These are phyloP conservation scores for Flaveria bidentis DNA, from an alignment of 129 eudicot species.

Conservation along the genomic window DNA sequence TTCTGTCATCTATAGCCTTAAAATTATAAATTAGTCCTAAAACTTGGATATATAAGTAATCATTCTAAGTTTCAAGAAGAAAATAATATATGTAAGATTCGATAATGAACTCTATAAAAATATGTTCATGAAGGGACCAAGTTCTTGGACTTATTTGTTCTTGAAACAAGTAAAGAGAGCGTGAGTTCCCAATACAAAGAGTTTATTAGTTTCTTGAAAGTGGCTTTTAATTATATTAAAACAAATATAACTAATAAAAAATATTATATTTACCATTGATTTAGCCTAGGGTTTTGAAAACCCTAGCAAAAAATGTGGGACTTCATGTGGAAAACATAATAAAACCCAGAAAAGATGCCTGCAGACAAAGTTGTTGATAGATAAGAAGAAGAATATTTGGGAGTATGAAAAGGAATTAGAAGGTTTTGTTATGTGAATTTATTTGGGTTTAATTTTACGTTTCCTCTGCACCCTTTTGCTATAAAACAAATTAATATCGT, in stretches of 20 bases:
- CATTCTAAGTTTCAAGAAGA: too few relatives aligned
- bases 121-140: neutral
- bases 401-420: slow-evolving; percentile 90
- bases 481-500: slow-evolving; percentile 41
- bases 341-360: slow-evolving; percentile 83
- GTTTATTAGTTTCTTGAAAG: slow-evolving; percentile 38
- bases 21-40: too few relatives aligned
- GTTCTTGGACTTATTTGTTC: slow-evolving; percentile 17
- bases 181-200: slow-evolving; percentile 50
- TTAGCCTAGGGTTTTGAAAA: slow-evolving; percentile 83
- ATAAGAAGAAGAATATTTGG: slow-evolving; percentile 89
- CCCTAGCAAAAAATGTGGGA: slow-evolving; percentile 43
- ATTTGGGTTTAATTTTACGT: slow-evolving; percentile 38
- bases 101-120: neutral
- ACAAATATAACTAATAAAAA: neutral
- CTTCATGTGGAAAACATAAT: slow-evolving; percentile 75
- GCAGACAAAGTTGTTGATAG: slow-evolving; percentile 87
- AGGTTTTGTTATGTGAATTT: slow-evolving; percentile 63
- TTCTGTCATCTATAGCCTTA: too few relatives aligned
- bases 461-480: slow-evolving; percentile 23
- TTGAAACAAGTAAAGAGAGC: slow-evolving; percentile 30
- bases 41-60: too few relatives aligned
- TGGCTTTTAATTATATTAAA: slow-evolving; percentile 15
- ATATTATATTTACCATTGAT: slow-evolving; percentile 47
- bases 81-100: neutral